Percentiles rank a stretch among this genome's conserved stretches.
These are phyloP conservation scores for Dacryopinax primogenitus DNA, from an alignment of 768 basidiomycete species.

Conservation along the genomic window DNA sequence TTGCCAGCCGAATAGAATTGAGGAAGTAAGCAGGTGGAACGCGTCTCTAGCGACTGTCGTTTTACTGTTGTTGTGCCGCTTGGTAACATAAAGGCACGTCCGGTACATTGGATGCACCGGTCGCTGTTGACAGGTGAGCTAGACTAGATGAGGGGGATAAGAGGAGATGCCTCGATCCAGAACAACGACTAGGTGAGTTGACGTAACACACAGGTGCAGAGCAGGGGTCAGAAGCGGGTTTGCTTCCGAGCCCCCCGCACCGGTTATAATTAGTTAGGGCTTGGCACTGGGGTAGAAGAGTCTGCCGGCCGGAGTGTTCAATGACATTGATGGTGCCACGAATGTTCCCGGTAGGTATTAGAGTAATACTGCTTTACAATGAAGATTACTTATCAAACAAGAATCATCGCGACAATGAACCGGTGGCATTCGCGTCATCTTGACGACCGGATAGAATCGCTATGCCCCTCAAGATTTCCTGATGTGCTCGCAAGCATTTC, in stretches of 20 bases:
- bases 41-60: background rate
- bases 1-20: background rate
- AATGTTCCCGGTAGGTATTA: too few species aligned
- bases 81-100: background rate
- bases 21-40: background rate
- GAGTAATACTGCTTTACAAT: background rate
- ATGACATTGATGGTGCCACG: too few species aligned
- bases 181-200: background rate
- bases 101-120: background rate
- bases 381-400: background rate
- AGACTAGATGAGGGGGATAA: background rate
- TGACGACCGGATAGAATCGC: background rate
- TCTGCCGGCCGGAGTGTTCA: background rate
- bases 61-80: background rate
- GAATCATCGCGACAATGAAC: background rate
- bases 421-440: background rate
- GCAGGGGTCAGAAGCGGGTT: background rate
- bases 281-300: background rate
- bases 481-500: constrained; percentile 42
- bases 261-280: background rate
- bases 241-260: background rate
- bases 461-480: constrained; percentile 21
- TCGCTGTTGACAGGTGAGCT: background rate
- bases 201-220: background rate
- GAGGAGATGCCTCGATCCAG: background rate